Base-by-base conservation (phyloP, 768 basidiomycete species). In the Tephrocybe sp. region DNA sequence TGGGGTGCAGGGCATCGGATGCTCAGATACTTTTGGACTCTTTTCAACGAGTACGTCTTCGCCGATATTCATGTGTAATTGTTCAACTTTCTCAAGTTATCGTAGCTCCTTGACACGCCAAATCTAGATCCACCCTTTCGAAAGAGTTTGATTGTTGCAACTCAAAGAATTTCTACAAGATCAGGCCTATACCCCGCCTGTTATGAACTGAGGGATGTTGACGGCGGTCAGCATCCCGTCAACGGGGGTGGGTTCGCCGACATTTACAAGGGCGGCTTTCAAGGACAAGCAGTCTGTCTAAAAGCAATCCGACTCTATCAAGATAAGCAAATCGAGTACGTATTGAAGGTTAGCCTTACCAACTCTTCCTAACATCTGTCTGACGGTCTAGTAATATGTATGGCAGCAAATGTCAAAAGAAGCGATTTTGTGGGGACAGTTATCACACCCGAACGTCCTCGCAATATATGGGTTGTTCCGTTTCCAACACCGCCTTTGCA, bases 391-490 rank as follows among this genome's bases (percentile, higher is more conserved):
- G 9, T 20, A 6, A 20, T 9, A 16, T 42, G 7, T n/a, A n/a
- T n/a, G n/a, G n/a, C 41, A 50, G 44, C 19, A 11, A 17, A 20
- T 45, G n/a, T 45, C 44, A 6, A 32, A 35, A 20, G 44, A 45
- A 22, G 30, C 14, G 14, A 13, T 48, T 38, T n/a, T 48, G 3
- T 48, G 46, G 52, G 33, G 46, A 14, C 52, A 53, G 35, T 13
- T 53, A n/a, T 35, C 32, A 3, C 53, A 54, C 9, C 35, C 40
- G 2, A 54, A 59, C 19, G n/a, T 61, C 1, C 40, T 61, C 9
- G 47, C 57, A 8, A 53, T 58, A 7, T 54, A 45, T 19, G 60
- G 60, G 16, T 23, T 59, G 3, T 54, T 35, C 36, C 43, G 50
- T 12, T 34, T 51, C 12, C 44, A 49, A 8, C 38, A 50, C 42